Evolutionary conservation across 306 rosid species (phyloP).

Genomic region (Dalbergia cultrata): DNA sequence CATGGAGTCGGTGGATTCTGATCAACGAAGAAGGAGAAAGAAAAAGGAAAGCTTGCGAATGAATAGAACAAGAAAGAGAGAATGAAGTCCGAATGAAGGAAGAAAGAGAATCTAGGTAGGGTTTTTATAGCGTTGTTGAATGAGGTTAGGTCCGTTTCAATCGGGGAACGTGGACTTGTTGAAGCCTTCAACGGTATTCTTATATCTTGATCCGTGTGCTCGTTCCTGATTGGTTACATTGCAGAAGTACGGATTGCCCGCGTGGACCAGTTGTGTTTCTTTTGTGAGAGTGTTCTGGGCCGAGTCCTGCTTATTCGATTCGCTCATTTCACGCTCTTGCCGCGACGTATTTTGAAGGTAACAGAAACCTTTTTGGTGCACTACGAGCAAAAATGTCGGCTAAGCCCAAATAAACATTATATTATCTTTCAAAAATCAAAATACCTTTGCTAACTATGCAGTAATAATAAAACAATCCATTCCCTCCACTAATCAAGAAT

Average conservation of each 20-base stretch:
- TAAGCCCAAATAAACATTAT: too few species aligned
- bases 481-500: too few species aligned
- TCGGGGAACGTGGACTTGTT: conserved; percentile 4
- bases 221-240: conserved; percentile 42
- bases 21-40: not conserved
- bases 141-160: conserved; percentile 13
- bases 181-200: not conserved
- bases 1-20: conserved; percentile 38
- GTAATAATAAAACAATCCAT: too few species aligned
- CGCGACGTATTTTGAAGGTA: too few species aligned
- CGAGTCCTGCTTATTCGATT: not conserved
- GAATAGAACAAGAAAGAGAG: not conserved
- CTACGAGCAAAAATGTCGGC: too few species aligned
- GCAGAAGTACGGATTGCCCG: conserved; percentile 38
- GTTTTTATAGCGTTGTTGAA: not conserved
- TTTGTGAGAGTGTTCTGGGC: not conserved
- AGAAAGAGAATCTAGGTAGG: not conserved
- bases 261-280: conserved; percentile 53
- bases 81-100: not conserved
- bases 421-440: too few species aligned
- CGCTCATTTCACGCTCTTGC: not conserved
- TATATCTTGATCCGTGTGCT: conserved; percentile 23
- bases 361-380: too few species aligned
- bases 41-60: not conserved
- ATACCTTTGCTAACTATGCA: too few species aligned